These are phyloP conservation scores for Bryum argenteum DNA, from an alignment of 225 moss, liverwort and hornwort genomes.

Conservation along the genomic window DNA sequence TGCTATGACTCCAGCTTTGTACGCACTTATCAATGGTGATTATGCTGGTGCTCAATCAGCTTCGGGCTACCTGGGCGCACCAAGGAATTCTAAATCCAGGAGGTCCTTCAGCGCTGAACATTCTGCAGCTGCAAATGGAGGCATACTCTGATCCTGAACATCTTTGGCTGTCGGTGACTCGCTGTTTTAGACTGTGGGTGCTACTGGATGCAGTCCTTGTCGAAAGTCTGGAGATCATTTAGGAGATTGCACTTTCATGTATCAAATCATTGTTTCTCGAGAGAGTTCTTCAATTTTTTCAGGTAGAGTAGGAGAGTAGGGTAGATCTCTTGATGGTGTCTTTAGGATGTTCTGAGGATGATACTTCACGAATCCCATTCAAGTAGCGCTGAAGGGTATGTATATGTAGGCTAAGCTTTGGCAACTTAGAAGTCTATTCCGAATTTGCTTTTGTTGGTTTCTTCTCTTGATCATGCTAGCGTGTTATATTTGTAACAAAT, in stretches of 20 bases:
- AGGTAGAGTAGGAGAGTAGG: constrained; percentile 13
- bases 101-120: constrained; percentile 49
- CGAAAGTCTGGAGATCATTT: neutral
- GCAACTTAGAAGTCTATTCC: constrained; percentile 10
- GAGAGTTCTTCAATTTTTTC: constrained; percentile 27
- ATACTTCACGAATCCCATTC: constrained; percentile 24
- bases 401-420: constrained; percentile 27
- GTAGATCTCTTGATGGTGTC: constrained; percentile 18
- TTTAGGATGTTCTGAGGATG: constrained; percentile 24
- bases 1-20: constrained; percentile 56
- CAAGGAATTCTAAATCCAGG: constrained; percentile 46
- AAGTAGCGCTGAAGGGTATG: constrained; percentile 33
- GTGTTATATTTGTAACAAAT: constrained; percentile 4
- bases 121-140: constrained; percentile 48
- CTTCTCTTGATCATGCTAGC: neutral
- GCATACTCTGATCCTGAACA: constrained; percentile 19
- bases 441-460: constrained; percentile 17
- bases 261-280: constrained; percentile 35
- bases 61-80: constrained; percentile 40
- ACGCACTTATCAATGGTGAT: constrained; percentile 53
- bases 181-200: neutral
- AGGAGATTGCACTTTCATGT: constrained; percentile 30
- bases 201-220: neutral
- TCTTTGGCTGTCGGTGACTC: neutral
- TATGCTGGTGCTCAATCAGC: constrained; percentile 52